These are phyloP conservation scores for Pyrus communis DNA, from an alignment of 306 rosid genomes.

Conservation along the genomic window DNA sequence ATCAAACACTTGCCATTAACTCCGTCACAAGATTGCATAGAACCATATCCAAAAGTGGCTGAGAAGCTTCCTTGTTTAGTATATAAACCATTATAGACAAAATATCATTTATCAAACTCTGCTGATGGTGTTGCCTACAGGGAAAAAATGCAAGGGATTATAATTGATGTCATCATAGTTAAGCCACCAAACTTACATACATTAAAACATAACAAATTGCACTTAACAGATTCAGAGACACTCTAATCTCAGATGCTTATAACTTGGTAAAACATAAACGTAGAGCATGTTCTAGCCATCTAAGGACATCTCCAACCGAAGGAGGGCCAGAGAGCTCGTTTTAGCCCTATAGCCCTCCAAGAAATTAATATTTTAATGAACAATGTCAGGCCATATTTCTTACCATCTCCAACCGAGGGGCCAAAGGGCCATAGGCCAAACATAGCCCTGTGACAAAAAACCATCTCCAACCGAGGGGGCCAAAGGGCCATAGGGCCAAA, in stretches of 20 bases:
- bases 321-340: too few species aligned
- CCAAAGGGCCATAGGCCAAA: too few species aligned
- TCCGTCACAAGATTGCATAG: conserved; percentile 63
- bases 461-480: too few species aligned
- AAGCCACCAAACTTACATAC: background rate
- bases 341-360: too few species aligned
- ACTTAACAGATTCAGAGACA: background rate
- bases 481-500: too few species aligned
- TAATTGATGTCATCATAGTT: conserved; percentile 7
- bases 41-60: conserved; percentile 61
- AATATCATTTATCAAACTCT: conserved; percentile 50
- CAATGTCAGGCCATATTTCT: too few species aligned
- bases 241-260: background rate
- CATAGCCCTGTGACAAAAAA: too few species aligned
- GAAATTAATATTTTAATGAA: too few species aligned
- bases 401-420: too few species aligned
- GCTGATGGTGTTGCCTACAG: conserved; percentile 62
- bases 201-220: background rate
- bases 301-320: background rate
- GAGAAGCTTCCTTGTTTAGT: conserved; percentile 61
- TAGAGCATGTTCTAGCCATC: background rate
- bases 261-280: background rate
- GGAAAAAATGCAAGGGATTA: conserved; percentile 3
- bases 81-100: conserved; percentile 53
- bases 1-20: conserved; percentile 41